Base-by-base conservation (phyloP, 495 filamentous ascomycete genomes). In the Ramalina peruviana region DNA sequence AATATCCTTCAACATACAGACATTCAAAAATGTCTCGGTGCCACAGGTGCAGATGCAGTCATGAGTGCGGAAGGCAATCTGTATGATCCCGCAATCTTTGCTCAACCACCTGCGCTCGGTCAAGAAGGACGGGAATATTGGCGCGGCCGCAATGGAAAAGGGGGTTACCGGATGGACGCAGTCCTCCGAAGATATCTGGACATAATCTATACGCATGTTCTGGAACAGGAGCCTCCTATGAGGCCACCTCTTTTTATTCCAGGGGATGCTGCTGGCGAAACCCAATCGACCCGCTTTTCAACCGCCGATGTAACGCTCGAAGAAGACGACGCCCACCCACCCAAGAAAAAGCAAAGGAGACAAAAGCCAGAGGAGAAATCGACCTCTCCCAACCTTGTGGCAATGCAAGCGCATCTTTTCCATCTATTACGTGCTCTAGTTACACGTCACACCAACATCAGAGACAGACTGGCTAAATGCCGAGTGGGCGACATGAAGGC, bases 61-160 rank as follows among this genome's bases (percentile, higher is more conserved):
- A 97, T 98, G 92, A 87, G 80, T 53, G 92, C 92, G 1, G 92
- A 98, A 59, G 90, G 88, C 2, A 94, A 94, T 58, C 73, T 98
- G 1, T 85, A 82, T 55, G 88, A 98, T 61, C 92, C 92, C 0
- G 78, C 80, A 1, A 83, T 97, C 33, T 97, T 97, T 63, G 79
- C 80, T 38, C 65, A 74, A 40, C 71, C 79, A 12, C 86, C 85
- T 1, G 57, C 72, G 1, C 48, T 70, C 2, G 86, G 82, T 3
- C 60, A 76, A 25, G 82, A 84, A 60, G 77, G 73, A 0, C 71
- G 80, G 43, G 82, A 86, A 55, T 95, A 89, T 64, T 98, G 92
- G 92, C 68, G 83, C 11, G 86, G 85, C 6, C 72, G 70, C 43
- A 76, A 88, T 59, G 87, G 86, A 7, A 83, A 79, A 54, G 85